Conservation (phyloP, 192 early-diverging fungal species). For the Backusella liffmaniae region DNA sequence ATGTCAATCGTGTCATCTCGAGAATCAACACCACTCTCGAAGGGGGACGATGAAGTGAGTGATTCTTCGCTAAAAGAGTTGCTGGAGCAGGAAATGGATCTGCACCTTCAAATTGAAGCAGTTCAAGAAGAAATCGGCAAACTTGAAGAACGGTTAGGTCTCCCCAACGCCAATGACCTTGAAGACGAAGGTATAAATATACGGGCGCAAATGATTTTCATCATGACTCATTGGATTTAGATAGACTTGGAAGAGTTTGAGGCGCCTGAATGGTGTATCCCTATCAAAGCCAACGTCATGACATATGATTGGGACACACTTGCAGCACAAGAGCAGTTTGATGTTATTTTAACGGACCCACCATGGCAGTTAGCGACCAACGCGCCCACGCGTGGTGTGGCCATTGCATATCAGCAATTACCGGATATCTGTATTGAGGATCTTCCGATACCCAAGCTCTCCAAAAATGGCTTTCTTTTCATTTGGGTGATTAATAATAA, state of each 20-base stretch:
- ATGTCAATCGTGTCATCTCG: constrained; percentile 7
- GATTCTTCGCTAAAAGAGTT: constrained; percentile 32
- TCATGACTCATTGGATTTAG: too few relatives aligned
- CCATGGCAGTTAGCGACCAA: constrained; percentile 97
- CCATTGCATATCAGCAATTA: constrained; percentile 94
- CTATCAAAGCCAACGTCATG: constrained; percentile 94
- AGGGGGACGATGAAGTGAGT: constrained; percentile 2
- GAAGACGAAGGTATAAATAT: constrained; percentile 12
- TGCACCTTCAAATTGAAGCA: constrained; percentile 54
- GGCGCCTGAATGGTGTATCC: constrained; percentile 91
- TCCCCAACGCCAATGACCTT: constrained; percentile 12
- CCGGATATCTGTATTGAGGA: constrained; percentile 93
- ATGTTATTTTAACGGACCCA: constrained; percentile 93
- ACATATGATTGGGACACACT: constrained; percentile 92
- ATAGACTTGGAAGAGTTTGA: constrained; percentile 77
- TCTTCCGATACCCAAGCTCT: constrained; percentile 83
- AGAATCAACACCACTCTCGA: constrained; percentile 4
- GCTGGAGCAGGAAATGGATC: constrained; percentile 51
- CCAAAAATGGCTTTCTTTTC: constrained; percentile 89
- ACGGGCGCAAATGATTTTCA: background rate
- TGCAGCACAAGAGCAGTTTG: constrained; percentile 83
- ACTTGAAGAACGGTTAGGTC: constrained; percentile 21
- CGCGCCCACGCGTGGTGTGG: constrained; percentile 89
- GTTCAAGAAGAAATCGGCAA: constrained; percentile 25
- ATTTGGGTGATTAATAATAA: constrained; percentile 99